Evolutionary conservation across 441 rosid genomes (phyloP), one percentile per base, ranked within the genome.

Genomic region (Eugenia klotzschiana): DNA sequence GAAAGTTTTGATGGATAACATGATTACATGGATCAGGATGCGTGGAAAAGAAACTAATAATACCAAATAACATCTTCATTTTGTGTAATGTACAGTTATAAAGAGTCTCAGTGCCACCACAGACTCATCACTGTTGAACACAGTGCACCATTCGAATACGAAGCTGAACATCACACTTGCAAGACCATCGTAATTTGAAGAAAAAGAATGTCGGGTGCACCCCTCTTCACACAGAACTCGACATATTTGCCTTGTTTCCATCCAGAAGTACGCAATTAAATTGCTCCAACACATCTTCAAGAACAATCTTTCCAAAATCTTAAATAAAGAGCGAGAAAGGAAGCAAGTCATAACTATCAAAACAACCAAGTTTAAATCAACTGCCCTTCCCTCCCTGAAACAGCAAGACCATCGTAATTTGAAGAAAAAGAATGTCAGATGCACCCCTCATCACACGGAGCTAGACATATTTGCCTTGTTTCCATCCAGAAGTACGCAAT

Each of bases 61-160:
- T 49, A n/a, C 51, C 15, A 49, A 9, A 49, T 8, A 27, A 49
- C 55, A 14, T 25, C 37, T 79, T 51, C 40, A 79, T 0, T 2
- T 15, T 40, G 25, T 18, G 77, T 33, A 37, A 64, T 64, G 77
- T 33, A 20, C 46, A 64, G n/a, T 33, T 64, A n/a, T 0, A 33
- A 33, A 64, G 46, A 64, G 77, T 64, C 46, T 1, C 2, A 1
- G n/a, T 33, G 77, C 77, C 77, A 0, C 46, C 77, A 33, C 20
- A 3, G 14, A 22, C n/a, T 64, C 46, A 33, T 64, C 43, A 9
- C 20, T 64, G 77, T 33, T 18, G n/a, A 64, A 12, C 4, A 18
- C 77, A 9, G 0, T 0, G 7, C 77, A 18, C 77, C n/a, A 5
- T 64, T 64, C 0, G n/a, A 33, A 64, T 20, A 8, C 5, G 6